A percentile compares a stretch with the other conserved stretches of the same genome.
Conservation (phyloP, 495 filamentous ascomycete genomes). For the Talaromyces proteolyticus region DNA sequence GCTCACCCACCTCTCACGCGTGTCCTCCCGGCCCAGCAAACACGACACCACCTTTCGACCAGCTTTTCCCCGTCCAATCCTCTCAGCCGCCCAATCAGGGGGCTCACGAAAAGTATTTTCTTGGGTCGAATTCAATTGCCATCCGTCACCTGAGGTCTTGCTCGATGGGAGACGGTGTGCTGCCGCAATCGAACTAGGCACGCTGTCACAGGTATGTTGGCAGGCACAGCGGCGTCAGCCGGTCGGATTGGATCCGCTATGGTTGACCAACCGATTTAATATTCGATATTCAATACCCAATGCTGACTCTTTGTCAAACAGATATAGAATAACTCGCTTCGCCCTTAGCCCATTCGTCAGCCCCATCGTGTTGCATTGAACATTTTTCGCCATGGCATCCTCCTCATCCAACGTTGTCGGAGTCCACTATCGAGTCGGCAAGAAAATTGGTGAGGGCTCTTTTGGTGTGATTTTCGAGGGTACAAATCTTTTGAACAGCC, state of each 20-base stretch:
- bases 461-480: slow-evolving; percentile 99
- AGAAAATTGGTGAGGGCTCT: slow-evolving; percentile 98
- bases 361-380: slow-evolving; percentile 14
- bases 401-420: slow-evolving; percentile 97
- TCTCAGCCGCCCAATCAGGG: neutral
- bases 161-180: neutral
- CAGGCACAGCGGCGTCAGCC: too few species aligned
- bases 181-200: neutral
- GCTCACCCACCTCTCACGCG: neutral
- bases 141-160: neutral
- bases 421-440: slow-evolving; percentile 97
- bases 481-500: slow-evolving; percentile 97
- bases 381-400: slow-evolving; percentile 62
- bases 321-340: too few species aligned
- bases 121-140: neutral
- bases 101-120: neutral
- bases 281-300: too few species aligned
- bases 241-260: too few species aligned
- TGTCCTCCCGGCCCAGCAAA: too few species aligned
- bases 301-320: too few species aligned
- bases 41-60: too few species aligned
- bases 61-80: neutral
- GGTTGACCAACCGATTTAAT: too few species aligned
- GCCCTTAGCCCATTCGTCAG: slow-evolving; percentile 18
- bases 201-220: too few species aligned